These are phyloP conservation scores for Penicillium daleae DNA, from an alignment of 495 filamentous ascomycete genomes.

Conservation along the genomic window DNA sequence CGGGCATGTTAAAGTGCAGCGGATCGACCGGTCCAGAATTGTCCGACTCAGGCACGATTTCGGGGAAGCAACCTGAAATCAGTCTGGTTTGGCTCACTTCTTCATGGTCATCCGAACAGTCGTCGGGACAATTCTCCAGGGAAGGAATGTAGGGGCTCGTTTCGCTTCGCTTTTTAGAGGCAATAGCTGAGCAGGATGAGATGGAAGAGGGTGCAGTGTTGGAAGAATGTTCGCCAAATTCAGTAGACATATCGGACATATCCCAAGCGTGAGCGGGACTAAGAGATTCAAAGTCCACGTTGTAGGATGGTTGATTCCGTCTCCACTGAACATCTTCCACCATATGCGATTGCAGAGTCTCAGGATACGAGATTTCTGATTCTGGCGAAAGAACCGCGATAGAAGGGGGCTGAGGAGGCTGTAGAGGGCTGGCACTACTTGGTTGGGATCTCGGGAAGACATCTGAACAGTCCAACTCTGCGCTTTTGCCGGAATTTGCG, in stretches of 20 bases:
- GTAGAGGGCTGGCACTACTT: neutral
- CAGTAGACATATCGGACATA: neutral
- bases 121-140: neutral
- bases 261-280: neutral
- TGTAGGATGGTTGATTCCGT: constrained; percentile 2
- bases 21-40: neutral
- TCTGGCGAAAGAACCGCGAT: neutral
- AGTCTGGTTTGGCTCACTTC: neutral
- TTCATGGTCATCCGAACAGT: neutral
- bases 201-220: neutral
- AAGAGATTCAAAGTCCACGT: too few species aligned
- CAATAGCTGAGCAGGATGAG: neutral
- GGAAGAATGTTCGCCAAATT: neutral
- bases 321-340: neutral
- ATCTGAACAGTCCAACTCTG: neutral
- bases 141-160: too few species aligned
- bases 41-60: neutral
- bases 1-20: neutral
- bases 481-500: neutral
- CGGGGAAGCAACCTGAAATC: neutral
- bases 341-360: neutral
- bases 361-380: neutral
- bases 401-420: neutral
- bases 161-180: too few species aligned
- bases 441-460: constrained; percentile 1